Evolutionary conservation across 2,329 filamentous ascomycete species (phyloP), one percentile per base, ranked within the genome.

Genomic region (Ascosphaera pollenicola): DNA sequence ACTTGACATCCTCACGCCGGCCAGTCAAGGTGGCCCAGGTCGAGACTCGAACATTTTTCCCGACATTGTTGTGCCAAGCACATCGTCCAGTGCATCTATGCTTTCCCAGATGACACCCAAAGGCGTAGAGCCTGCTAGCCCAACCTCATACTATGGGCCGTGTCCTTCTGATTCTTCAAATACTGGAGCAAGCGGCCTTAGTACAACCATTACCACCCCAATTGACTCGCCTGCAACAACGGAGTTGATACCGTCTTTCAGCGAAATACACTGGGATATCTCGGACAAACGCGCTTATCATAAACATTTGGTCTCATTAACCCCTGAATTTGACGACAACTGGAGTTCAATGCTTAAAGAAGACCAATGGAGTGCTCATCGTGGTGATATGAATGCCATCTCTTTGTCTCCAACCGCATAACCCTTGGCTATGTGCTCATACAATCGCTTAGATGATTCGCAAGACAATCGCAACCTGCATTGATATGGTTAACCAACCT

Each of bases 101-200:
- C 34, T 35, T 16, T 16, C 34, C 15, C 34, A 35, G 17, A 16
- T 35, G 34, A 35, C 34, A 7, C 34, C 15, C 34, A 35, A n/a
- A 18, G 7, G 34, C 15, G 7, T n/a, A 7, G 34, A 35, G 34
- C 34, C 34, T n/a, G 17, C 15, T 8, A 35, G 34, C 15, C 34
- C 34, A 6, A 16, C 34, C 15, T 35, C 34, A n/a, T 35, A n/a
- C 15, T 35, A 35, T 18, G 17, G 34, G n/a, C 34, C 34, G 7
- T 35, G n/a, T 16, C 34, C 34, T 16, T 16, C 17, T n/a, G 34
- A 35, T 7, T 18, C 34, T 16, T 16, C 34, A 18, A 35, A 8
- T 47, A 41, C 36, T 51, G 48, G 2, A 48, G 42, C 17, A 45
- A 42, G 16, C 48, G 42, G 10, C 48, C 50, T 49, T 48, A 53